A percentile compares a stretch with the other conserved stretches of the same genome.
Evolutionary conservation across 352 stramenopile species (phyloP).

Genomic region (Saprolegnia diclina): DNA sequence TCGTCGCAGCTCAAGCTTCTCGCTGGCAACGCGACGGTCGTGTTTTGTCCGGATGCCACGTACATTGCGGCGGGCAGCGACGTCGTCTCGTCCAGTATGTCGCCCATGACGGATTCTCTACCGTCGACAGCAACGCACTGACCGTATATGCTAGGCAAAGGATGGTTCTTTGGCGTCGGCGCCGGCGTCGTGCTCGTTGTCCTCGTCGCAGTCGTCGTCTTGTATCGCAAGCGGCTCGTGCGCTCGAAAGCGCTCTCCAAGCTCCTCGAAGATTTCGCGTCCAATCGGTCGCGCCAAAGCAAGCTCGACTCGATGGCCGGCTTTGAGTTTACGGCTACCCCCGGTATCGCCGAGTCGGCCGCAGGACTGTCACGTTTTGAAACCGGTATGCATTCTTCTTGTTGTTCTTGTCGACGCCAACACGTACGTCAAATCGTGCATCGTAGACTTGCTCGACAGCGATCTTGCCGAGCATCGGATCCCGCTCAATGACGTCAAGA

Average conservation of each 20-base stretch:
- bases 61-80: not conserved
- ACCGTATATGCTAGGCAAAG: conserved; percentile 7
- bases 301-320: conserved; percentile 10
- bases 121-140: not conserved
- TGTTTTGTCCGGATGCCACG: not conserved
- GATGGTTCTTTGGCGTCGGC: conserved; percentile 2
- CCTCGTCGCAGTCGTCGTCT: not conserved
- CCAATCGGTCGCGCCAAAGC: conserved; percentile 4
- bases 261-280: conserved; percentile 10
- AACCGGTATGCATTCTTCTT: not conserved
- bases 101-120: not conserved
- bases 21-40: not conserved
- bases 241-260: conserved; percentile 5
- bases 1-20: not conserved
- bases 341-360: not conserved
- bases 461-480: conserved; percentile 15
- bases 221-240: conserved; percentile 13
- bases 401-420: not conserved
- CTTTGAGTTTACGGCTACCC: not conserved
- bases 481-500: conserved; percentile 19
- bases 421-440: not conserved
- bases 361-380: not conserved
- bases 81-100: not conserved
- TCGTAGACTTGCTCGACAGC: not conserved
- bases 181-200: conserved; percentile 1